Conservation (phyloP, 805 yeast genomes). For the Clavispora vitiphila region DNA sequence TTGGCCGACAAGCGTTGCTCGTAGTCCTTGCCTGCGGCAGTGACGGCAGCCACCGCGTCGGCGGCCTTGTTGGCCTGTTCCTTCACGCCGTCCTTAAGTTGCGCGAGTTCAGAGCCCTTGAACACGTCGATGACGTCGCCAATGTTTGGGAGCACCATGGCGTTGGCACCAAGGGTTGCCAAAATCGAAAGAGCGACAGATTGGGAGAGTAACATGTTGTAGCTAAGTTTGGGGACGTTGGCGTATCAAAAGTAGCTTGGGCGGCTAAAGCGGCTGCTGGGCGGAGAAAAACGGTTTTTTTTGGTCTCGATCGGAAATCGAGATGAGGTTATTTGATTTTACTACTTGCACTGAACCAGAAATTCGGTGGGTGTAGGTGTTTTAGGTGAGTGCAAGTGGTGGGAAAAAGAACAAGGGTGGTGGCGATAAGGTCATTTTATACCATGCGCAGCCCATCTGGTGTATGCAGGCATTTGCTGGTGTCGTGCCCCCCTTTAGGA, state of each 20-base stretch:
- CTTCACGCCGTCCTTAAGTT: slow-evolving; percentile 9
- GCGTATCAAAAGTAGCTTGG: not conserved
- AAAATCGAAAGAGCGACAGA: slow-evolving; percentile 40
- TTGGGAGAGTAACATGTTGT: slow-evolving; percentile 33
- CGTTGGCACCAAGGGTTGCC: slow-evolving; percentile 37
- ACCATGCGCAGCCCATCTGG: not conserved
- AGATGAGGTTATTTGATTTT: not conserved
- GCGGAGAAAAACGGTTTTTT: not conserved
- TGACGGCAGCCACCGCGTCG: slow-evolving; percentile 1
- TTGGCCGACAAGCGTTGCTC: slow-evolving; percentile 3
- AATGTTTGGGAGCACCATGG: slow-evolving; percentile 58
- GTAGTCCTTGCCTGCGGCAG: slow-evolving; percentile 2
- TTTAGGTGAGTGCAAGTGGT: not conserved
- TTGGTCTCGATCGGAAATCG: not conserved
- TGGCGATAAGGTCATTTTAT: slow-evolving; percentile 16
- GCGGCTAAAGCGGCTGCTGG: not conserved
- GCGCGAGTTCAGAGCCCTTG: slow-evolving; percentile 12
- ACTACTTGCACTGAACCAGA: not conserved
- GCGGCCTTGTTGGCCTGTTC: slow-evolving; percentile 10
- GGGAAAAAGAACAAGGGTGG: slow-evolving; percentile 3
- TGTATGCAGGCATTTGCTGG: not conserved
- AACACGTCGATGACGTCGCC: slow-evolving; percentile 37
- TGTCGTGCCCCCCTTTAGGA: not conserved
- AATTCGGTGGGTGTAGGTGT: not conserved
- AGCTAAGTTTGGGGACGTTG: not conserved